A percentile compares a stretch with the other conserved stretches of the same genome.
These are phyloP conservation scores for apple (Malus domestica) DNA, from an alignment of 306 rosid genomes.

Conservation along the genomic window DNA sequence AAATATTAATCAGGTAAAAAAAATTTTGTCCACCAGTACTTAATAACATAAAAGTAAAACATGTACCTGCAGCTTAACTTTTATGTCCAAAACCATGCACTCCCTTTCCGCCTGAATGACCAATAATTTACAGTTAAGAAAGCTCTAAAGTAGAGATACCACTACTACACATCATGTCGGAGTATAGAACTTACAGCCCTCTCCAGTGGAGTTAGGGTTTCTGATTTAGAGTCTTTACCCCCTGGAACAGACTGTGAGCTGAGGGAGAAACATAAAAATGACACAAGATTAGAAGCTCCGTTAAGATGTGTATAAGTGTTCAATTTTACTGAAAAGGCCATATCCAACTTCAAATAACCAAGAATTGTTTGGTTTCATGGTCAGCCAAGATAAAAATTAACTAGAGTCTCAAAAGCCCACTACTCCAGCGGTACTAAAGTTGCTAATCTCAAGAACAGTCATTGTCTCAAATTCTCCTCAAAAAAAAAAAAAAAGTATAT, in stretches of 20 bases:
- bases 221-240: constrained; percentile 70
- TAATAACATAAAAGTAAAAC: background rate
- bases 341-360: background rate
- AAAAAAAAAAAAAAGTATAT: too few species aligned
- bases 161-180: constrained; percentile 8
- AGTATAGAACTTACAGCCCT: constrained; percentile 69
- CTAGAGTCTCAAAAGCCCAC: background rate
- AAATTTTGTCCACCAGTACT: background rate
- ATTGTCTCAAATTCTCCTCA: too few species aligned
- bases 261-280: constrained; percentile 18
- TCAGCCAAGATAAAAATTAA: background rate
- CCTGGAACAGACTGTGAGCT: constrained; percentile 44
- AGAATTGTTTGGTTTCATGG: background rate
- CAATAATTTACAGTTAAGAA: constrained; percentile 13
- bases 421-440: background rate
- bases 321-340: background rate
- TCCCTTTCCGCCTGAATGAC: constrained; percentile 90
- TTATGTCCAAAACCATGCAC: constrained; percentile 91
- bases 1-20: background rate
- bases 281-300: constrained; percentile 15
- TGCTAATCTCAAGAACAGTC: background rate
- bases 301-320: constrained; percentile 13
- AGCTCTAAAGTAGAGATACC: constrained; percentile 7
- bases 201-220: constrained; percentile 78
- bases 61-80: constrained; percentile 94